Evolutionary conservation across 2,329 filamentous ascomycete species (phyloP).

Genomic region (Pseudohalonectria lignicola): DNA sequence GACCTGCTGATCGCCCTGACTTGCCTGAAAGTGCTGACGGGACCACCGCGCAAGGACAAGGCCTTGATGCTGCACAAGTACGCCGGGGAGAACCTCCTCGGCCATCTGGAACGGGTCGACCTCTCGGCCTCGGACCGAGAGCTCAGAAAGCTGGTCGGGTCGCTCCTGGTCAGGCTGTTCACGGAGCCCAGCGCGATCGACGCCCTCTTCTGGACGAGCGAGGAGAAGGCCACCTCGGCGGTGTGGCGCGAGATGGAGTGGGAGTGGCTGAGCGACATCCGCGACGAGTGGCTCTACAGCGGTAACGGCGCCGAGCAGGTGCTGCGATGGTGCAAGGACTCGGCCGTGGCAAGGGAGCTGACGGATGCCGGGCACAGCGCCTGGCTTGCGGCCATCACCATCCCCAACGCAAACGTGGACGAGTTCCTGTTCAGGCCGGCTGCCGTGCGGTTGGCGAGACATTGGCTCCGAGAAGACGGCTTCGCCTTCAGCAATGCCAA

Average conservation of each 20-base stretch:
- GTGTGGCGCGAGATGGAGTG: not conserved
- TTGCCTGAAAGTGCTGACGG: not conserved
- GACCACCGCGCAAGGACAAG: not conserved
- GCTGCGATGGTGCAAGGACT: not conserved
- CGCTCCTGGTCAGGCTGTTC: not conserved
- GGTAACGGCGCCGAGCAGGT: not conserved
- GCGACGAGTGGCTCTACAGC: not conserved
- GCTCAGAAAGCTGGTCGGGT: not conserved
- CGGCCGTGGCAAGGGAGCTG: not conserved
- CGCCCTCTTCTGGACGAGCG: not conserved
- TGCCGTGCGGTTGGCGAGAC: not conserved
- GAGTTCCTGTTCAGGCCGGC: not conserved
- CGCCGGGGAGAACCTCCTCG: not conserved
- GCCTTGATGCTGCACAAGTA: not conserved
- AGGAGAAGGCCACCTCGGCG: not conserved
- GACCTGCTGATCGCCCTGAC: not conserved
- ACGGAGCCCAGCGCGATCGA: not conserved
- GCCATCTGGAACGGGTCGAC: not conserved
- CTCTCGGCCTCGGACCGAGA: not conserved
- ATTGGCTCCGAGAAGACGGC: not conserved
- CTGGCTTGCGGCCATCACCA: not conserved
- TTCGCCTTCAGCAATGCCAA: no score
- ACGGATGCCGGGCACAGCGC: not conserved
- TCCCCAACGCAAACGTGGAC: no score
- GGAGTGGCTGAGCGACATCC: not conserved